Conservation (phyloP, 2,329 filamentous ascomycete genomes). For the Macroventuria anomochaeta region DNA sequence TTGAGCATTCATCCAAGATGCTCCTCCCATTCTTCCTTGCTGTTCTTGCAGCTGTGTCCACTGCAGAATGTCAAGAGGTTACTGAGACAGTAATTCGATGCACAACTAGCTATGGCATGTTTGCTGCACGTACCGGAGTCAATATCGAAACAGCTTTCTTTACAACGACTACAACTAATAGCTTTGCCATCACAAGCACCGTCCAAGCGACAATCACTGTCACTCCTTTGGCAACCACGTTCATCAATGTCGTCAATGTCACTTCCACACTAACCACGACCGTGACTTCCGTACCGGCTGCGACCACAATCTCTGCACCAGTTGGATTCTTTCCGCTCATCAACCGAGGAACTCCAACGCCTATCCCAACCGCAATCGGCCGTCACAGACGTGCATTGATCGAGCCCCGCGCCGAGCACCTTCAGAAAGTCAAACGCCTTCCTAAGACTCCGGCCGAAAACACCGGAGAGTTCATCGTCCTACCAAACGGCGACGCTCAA, state of each 20-base stretch:
- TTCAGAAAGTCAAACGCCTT: constrained; percentile 23
- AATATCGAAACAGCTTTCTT: constrained; percentile 20
- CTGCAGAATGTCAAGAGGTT: constrained; percentile 18
- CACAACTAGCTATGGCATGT: constrained; percentile 23
- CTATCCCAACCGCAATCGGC: constrained; percentile 15
- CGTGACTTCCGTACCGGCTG: constrained; percentile 17
- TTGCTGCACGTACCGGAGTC: constrained; percentile 18
- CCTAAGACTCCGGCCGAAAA: constrained; percentile 23
- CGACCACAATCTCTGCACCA: constrained; percentile 22
- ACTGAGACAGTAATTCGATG: constrained; percentile 21
- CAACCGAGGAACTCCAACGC: not conserved
- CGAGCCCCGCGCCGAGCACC: constrained; percentile 10
- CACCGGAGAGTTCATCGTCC: constrained; percentile 25
- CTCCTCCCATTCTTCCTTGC: constrained; percentile 22
- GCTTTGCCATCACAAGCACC: constrained; percentile 18
- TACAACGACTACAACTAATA: constrained; percentile 19
- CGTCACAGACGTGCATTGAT: constrained; percentile 29
- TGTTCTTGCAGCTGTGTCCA: constrained; percentile 26
- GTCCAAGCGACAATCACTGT: constrained; percentile 23
- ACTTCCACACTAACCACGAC: constrained; percentile 23
- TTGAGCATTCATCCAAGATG: constrained; percentile 23
- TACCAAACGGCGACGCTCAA: constrained; percentile 20
- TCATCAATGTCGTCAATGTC: constrained; percentile 25
- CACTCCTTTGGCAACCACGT: constrained; percentile 30
- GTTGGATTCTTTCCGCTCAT: constrained; percentile 27